Base-by-base conservation (phyloP, 2,329 filamentous ascomycete genomes). In the Scleromitrula shiraiana region DNA sequence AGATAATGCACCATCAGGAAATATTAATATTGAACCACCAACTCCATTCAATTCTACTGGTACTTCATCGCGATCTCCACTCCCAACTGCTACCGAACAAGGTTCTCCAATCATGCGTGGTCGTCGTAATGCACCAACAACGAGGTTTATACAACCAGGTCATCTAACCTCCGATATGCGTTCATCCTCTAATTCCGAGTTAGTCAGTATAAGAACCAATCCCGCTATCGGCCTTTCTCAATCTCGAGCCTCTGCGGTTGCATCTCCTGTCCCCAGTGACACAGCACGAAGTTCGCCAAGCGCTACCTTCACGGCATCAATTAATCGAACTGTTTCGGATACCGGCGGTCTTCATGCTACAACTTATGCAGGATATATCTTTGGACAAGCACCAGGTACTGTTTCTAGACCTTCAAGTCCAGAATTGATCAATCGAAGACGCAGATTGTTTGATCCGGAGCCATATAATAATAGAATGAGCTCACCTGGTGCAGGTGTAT, bases 71-170 rank as follows among this genome's bases (percentile, higher is more conserved):
- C 45, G 29, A 9, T 47, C 37, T 2, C 29, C 45, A 0, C 27
- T 35, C 15, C 38, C 37, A 32, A 47, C 45, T 2, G 41, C 45
- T 2, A 47, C 45, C 2, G 30, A 41, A 2, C 20, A 47, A 42
- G 45, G 45, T 6, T 48, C 45, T 1, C 45, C 45, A 7, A 6
- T 48, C 8, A 42, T 48, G 23, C 38, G 38, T 8, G 23, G 29
- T 20, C 38, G 29, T 10, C 38, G 45, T 8, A 12, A 19, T 14
- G 36, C 36, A 33, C 4, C 30, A 17, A 15, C 14, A 33, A 8
- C 30, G 30, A 7, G 2, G 12, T 7, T 8, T 8, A 2, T 17
- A 8, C n/a, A 6, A 33, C 14, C 4, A 6, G 7, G 7, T 33
- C 30, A n/a, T n/a, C n/a, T n/a, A n/a, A n/a, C n/a, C n/a, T n/a